Conservation (phyloP, 768 basidiomycete genomes). For the Suillus subalutaceus region DNA sequence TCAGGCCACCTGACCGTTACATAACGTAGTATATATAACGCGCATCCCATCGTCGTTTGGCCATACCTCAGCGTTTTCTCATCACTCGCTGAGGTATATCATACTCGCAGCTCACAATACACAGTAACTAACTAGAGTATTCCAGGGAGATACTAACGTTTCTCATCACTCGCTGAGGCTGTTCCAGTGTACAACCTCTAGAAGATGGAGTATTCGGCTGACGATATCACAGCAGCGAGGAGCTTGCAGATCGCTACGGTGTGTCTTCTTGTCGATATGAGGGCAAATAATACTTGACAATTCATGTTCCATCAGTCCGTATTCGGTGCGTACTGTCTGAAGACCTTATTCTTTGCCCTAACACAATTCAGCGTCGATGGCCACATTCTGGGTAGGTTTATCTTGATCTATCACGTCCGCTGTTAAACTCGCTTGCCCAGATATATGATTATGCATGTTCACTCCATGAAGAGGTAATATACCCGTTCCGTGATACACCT, state of each 20-base stretch:
- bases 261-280: background rate
- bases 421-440: background rate
- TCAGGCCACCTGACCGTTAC: no score
- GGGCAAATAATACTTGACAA: background rate
- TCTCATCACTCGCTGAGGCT: no score
- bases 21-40: no score
- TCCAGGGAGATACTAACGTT: no score
- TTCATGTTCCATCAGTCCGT: background rate
- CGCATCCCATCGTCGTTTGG: no score
- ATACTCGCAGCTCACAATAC: no score
- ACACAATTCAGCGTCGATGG: background rate
- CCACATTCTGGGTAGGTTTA: background rate
- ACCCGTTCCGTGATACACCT: background rate
- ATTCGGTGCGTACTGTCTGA: background rate
- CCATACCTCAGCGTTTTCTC: no score
- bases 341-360: background rate
- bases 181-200: background rate
- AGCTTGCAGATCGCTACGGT: background rate
- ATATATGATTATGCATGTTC: background rate
- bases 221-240: background rate
- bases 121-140: no score
- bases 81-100: no score
- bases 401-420: background rate
- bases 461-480: background rate
- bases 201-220: background rate